These are phyloP conservation scores for Entonaema liquescens DNA, from an alignment of 495 filamentous ascomycete species.

Conservation along the genomic window DNA sequence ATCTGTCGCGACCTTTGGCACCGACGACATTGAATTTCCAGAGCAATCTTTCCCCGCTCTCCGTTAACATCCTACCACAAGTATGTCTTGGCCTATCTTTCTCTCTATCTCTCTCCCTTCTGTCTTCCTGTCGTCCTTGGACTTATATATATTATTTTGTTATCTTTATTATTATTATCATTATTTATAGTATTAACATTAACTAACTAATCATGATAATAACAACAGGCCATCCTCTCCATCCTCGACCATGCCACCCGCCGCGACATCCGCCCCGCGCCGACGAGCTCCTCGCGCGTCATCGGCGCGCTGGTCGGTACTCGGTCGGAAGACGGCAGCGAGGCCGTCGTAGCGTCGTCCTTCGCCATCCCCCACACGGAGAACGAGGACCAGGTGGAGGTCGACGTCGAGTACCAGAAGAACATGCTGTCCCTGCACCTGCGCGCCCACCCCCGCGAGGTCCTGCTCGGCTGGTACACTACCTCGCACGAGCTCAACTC, in stretches of 20 bases:
- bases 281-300: slow-evolving; percentile 89
- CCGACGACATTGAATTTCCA: slow-evolving; percentile 79
- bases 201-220: slow-evolving; percentile 1
- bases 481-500: slow-evolving; percentile 95
- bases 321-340: slow-evolving; percentile 93
- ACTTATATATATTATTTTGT: too few species aligned
- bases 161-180: too few species aligned
- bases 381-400: slow-evolving; percentile 97
- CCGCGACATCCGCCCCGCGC: slow-evolving; percentile 80
- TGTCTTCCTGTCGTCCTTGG: too few species aligned
- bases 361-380: slow-evolving; percentile 99
- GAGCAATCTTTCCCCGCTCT: slow-evolving; percentile 85
- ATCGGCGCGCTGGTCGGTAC: slow-evolving; percentile 94
- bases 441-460: slow-evolving; percentile 91
- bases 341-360: slow-evolving; percentile 92
- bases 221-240: slow-evolving; percentile 83
- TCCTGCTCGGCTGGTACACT: slow-evolving; percentile 97
- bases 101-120: slow-evolving; percentile 69
- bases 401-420: slow-evolving; percentile 99
- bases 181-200: background rate
- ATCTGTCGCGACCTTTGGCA: slow-evolving; percentile 90
- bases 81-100: slow-evolving; percentile 60
- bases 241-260: slow-evolving; percentile 96
- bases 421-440: slow-evolving; percentile 95
- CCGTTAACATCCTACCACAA: slow-evolving; percentile 94